Evolutionary conservation across 495 filamentous ascomycete genomes (phyloP).

Genomic region (Neurospora terricola): DNA sequence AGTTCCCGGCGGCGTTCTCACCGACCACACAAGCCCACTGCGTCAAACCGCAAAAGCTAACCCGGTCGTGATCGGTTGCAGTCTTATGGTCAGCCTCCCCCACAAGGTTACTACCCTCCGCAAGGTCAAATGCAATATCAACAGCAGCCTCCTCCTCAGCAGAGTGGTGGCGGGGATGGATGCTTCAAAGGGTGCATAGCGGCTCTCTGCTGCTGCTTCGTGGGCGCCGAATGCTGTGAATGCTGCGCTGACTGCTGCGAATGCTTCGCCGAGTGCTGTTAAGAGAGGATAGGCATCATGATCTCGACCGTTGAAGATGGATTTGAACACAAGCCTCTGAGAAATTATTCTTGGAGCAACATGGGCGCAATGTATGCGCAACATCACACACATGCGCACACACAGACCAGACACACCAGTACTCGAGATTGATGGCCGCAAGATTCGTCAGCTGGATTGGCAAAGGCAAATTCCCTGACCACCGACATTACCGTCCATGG

Average conservation of each 20-base stretch:
- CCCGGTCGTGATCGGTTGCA: not conserved
- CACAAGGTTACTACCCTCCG: slow-evolving; percentile 21
- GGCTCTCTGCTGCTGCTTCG: slow-evolving; percentile 66
- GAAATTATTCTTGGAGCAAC: not conserved
- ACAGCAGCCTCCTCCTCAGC: slow-evolving; percentile 46
- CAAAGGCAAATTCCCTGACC: not conserved
- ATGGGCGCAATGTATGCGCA: not conserved
- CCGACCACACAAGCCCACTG: not conserved
- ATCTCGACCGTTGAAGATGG: not conserved
- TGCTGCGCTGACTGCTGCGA: slow-evolving; percentile 65
- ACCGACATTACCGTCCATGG: not conserved
- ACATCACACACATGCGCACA: not conserved
- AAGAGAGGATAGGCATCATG: slow-evolving; percentile 3
- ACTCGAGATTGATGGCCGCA: not conserved
- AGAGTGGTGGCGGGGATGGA: slow-evolving; percentile 41
- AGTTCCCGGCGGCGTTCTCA: not conserved
- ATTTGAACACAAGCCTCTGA: not conserved
- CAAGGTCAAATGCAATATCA: slow-evolving; percentile 41
- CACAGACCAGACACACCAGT: not conserved
- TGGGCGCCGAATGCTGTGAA: slow-evolving; percentile 69
- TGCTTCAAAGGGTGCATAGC: slow-evolving; percentile 59
- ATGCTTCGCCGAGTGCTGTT: slow-evolving; percentile 49
- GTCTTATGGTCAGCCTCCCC: slow-evolving; percentile 12
- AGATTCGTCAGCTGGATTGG: not conserved
- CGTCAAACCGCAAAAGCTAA: not conserved